Conservation (phyloP, 208 protist genomes). For the Trypanosoma caninum region DNA sequence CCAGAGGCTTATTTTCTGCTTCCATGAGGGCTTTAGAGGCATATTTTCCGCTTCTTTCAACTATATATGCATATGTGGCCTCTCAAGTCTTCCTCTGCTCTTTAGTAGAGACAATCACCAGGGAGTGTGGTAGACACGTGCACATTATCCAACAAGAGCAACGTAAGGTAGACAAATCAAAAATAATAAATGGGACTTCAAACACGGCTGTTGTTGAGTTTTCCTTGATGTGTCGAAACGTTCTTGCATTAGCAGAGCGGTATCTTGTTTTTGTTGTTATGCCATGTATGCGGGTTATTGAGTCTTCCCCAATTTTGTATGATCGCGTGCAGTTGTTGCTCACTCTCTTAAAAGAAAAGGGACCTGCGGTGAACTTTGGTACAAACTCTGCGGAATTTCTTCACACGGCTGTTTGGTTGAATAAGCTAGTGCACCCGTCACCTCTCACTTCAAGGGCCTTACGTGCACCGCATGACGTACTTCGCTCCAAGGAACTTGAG, state of each 20-base stretch:
- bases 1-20: not conserved
- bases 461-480: slow-evolving; percentile 51
- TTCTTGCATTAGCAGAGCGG: slow-evolving; percentile 42
- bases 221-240: not conserved
- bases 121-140: slow-evolving; percentile 8
- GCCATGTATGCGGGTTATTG: slow-evolving; percentile 67
- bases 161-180: not conserved
- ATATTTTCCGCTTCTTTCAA: slow-evolving; percentile 35
- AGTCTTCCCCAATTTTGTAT: slow-evolving; percentile 60
- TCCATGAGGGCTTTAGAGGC: slow-evolving; percentile 19
- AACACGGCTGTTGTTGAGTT: not conserved
- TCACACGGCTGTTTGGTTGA: slow-evolving; percentile 24
- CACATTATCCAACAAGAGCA: not conserved
- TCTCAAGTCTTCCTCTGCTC: slow-evolving; percentile 41
- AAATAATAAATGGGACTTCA: not conserved
- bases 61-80: slow-evolving; percentile 35
- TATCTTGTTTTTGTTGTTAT: slow-evolving; percentile 57
- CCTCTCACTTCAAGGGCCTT: not conserved
- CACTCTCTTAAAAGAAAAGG: slow-evolving; percentile 11
- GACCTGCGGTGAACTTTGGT: slow-evolving; percentile 25
- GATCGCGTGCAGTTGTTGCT: slow-evolving; percentile 45
- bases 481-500: slow-evolving; percentile 56
- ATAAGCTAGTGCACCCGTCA: slow-evolving; percentile 11
- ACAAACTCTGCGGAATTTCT: slow-evolving; percentile 31
- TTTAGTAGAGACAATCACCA: slow-evolving; percentile 23